Evolutionary conservation across 164 flowering plant genomes (phyloP), one percentile per base, ranked within the genome.

Genomic region (Chloranthus sessilifolius): DNA sequence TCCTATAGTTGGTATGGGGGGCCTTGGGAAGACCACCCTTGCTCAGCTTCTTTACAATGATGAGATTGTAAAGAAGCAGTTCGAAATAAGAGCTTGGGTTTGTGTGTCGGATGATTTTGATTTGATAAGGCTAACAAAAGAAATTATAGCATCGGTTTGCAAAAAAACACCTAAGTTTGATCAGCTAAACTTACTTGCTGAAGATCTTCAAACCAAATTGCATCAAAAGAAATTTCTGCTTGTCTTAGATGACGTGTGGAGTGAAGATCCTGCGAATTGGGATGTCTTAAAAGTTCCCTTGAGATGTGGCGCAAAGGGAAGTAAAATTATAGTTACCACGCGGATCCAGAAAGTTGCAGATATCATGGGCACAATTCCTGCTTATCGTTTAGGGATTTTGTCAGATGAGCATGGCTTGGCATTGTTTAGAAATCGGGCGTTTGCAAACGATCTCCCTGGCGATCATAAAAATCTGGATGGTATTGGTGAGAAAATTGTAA

Each of bases 221-320:
- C 21, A 22, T 21, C n/a, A 10, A 10, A 49, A 58, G 41, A 49
- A 25, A 30, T 48, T 57, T 49, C 30, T 57, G 16, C 53, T 57
- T 19, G 61, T 50, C 17, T 34, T 58, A 15, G 62, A 58, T 42
- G 55, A 58, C 25, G 62, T 58, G 1, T 58, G 62, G 62, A 41
- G 50, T 34, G 49, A 58, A 21, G n/a, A 42, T 5, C 27, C 1
- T 8, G 24, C 8, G 3, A 33, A 48, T 7, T 58, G 55, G 55
- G 62, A 49, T n/a, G 7, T 10, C 3, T 33, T 50, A 41, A 31
- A 34, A 11, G n/a, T 36, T 27, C 30, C 41, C 3, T 30, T 58
- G 10, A 39, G n/a, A 42, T 21, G 20, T 39, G 48, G 48, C 1
- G 33, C n/a, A 0, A 33, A 31, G 3, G 62, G 62, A n/a, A 58